A percentile compares a stretch with the other conserved stretches of the same genome.
Evolutionary conservation across 495 filamentous ascomycete species (phyloP).

Genomic region (Thermothielavioides terrestris): DNA sequence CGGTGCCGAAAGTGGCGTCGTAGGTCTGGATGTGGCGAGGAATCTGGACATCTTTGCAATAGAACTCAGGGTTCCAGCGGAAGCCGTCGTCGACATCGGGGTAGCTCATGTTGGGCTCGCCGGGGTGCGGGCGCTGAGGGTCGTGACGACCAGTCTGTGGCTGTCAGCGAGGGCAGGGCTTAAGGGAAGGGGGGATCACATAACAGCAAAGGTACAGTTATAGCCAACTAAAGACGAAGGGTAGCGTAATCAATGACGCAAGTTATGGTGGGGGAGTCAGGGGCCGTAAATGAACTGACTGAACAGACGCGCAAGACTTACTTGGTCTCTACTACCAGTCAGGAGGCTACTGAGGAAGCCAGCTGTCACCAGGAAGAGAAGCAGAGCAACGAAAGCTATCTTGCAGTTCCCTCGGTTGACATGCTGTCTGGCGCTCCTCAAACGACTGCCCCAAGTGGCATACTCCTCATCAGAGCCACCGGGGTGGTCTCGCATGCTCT

Average conservation of each 20-base stretch:
- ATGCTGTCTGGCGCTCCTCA: constrained; percentile 19
- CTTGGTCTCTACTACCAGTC: constrained; percentile 12
- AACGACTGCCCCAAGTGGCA: constrained; percentile 25
- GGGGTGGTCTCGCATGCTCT: constrained; percentile 31
- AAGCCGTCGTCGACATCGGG: constrained; percentile 16
- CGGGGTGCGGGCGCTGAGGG: not conserved
- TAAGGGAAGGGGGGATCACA: not conserved
- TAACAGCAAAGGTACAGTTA: not conserved
- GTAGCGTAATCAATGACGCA: no score
- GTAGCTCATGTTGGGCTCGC: constrained; percentile 14
- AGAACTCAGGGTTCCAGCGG: constrained; percentile 5
- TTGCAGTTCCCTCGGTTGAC: constrained; percentile 19
- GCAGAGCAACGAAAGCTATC: constrained; percentile 14
- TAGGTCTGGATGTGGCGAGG: constrained; percentile 24
- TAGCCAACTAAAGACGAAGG: no score
- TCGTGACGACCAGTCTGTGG: not conserved
- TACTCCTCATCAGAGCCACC: not conserved
- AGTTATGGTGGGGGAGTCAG: no score
- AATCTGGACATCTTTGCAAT: constrained; percentile 25
- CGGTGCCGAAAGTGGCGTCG: constrained; percentile 21
- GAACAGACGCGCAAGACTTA: constrained; percentile 18
- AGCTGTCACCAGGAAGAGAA: constrained; percentile 24
- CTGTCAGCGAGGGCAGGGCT: not conserved
- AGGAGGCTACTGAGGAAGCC: constrained; percentile 21
- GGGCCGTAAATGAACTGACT: not conserved